Base-by-base conservation (phyloP, 2,329 filamentous ascomycete genomes). In the Lasiodiplodia sp. region DNA sequence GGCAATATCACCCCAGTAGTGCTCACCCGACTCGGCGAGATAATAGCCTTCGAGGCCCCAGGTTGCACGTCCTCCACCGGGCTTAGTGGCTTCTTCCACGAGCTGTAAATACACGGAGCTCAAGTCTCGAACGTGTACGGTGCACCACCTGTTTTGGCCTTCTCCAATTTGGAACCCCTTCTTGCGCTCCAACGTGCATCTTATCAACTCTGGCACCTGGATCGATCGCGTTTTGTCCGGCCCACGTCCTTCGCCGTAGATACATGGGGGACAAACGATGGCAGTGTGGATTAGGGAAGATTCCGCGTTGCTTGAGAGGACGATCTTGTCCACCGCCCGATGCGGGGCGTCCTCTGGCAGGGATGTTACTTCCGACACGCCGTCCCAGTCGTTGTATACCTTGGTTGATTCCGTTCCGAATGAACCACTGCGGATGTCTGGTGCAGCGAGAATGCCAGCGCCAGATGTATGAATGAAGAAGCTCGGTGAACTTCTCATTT, bases 21-120 rank as follows among this genome's bases (percentile, higher is more conserved):
- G 87, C 66, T 85, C 79, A 1, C 88, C 90, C 71, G 85, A 86
- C 76, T 91, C 88, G 8, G 85, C 83, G 70, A 93, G 88, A 79
- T 89, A 93, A 72, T 93, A 93, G 21, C 83, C 90, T 40, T 86
- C 77, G 0, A 77, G 77, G 1, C 89, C 89, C 84, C 91, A 92
- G 0, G 51, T 53, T 2, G 51, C 8, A 28, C 8, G 7, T 10
- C 90, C 4, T 83, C 76, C 0, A 28, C 5, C 5, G 4, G 28
- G 28, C 5, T 28, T 28, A 28, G 28, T 7, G 28, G 88, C 88
- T 8, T 86, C 85, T 57, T 88, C 84, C 0, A 86, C 83, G 0
- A 92, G 81, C 6, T 83, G 76, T 2, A 87, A 75, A 70, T 86
- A 89, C 0, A 91, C 72, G 2, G 82, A 75, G 25, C 84, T 85